Conservation (phyloP, 2,329 filamentous ascomycete genomes). For the Didymella lethalis region DNA sequence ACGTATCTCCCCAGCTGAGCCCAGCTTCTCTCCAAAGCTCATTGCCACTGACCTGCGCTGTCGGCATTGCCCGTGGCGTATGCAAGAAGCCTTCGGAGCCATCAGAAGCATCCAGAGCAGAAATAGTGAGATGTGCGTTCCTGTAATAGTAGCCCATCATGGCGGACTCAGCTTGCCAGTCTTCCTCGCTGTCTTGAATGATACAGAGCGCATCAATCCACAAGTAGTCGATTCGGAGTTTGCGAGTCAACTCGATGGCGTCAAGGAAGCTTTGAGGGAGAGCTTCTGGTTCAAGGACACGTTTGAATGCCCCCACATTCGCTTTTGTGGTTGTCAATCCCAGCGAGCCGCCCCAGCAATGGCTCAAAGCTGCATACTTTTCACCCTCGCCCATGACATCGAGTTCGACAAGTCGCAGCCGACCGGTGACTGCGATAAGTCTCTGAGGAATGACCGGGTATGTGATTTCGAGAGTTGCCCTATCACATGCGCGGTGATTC, state of each 20-base stretch:
- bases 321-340: not conserved
- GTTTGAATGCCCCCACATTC: not conserved
- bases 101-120: not conserved
- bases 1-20: not conserved
- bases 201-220: not conserved
- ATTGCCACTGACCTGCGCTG: not conserved
- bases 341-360: not conserved
- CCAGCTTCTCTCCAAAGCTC: not conserved
- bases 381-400: not conserved
- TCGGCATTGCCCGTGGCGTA: not conserved
- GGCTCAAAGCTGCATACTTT: not conserved
- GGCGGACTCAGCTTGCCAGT: not conserved
- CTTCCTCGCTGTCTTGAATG: not conserved
- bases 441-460: not conserved
- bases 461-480: not conserved
- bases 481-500: not conserved
- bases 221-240: not conserved
- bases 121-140: not conserved
- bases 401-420: not conserved
- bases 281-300: not conserved
- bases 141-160: conserved; percentile 1
- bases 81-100: not conserved
- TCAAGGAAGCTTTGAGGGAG: not conserved
- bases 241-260: not conserved
- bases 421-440: not conserved